Evolutionary conservation across 495 filamentous ascomycete species (phyloP).

Genomic region (Daldinia vernicosa): DNA sequence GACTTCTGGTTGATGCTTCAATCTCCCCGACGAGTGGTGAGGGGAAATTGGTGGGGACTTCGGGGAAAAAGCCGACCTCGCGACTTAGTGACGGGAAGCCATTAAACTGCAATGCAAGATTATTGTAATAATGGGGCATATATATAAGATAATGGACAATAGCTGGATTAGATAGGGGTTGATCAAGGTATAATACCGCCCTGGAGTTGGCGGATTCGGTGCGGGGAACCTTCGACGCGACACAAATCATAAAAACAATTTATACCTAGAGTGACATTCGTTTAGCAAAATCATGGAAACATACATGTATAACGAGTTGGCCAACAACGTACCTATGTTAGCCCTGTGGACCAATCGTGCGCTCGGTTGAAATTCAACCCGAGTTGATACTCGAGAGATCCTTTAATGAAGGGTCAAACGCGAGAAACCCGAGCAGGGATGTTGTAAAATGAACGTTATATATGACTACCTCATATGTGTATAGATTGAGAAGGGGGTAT

Average conservation of each 20-base stretch:
- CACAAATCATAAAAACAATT: conserved; percentile 16
- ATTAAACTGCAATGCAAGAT: background rate
- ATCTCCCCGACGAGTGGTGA: background rate
- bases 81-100: background rate
- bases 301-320: background rate
- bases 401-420: background rate
- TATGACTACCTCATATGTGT: conserved; percentile 3
- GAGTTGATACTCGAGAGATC: background rate
- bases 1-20: background rate
- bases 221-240: conserved; percentile 30
- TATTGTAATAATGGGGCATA: background rate
- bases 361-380: conserved; percentile 26
- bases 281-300: conserved; percentile 13
- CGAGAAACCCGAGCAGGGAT: background rate
- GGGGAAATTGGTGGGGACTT: conserved; percentile 22
- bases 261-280: conserved; percentile 25
- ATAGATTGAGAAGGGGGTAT: conserved; percentile 44
- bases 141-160: background rate
- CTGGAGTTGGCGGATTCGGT: conserved; percentile 1
- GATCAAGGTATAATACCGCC: background rate
- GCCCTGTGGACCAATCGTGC: background rate
- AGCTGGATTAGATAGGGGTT: background rate
- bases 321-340: conserved; percentile 4
- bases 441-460: conserved; percentile 6
- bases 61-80: conserved; percentile 26